These are phyloP conservation scores for Pseudogymnoascus sp. DNA, from an alignment of 2,329 filamentous ascomycete genomes.

Conservation along the genomic window DNA sequence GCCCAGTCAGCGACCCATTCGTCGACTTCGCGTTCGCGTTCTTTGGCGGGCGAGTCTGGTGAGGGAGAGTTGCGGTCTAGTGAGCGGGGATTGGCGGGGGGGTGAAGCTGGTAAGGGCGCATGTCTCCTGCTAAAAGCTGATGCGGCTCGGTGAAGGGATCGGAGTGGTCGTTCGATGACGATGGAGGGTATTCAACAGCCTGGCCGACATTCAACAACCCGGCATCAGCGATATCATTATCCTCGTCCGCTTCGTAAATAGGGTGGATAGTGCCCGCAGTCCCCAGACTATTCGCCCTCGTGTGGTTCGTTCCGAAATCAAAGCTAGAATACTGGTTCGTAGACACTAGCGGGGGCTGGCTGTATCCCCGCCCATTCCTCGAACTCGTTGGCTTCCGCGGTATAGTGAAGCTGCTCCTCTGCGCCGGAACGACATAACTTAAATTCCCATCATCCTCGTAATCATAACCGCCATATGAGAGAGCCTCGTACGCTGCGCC, in stretches of 20 bases:
- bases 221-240: slow-evolving; percentile 11
- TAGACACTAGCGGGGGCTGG: slow-evolving; percentile 25
- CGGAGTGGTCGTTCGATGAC: slow-evolving; percentile 12
- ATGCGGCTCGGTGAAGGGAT: slow-evolving; percentile 12
- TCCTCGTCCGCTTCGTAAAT: slow-evolving; percentile 51
- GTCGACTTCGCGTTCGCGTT: slow-evolving; percentile 26
- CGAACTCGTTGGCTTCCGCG: slow-evolving; percentile 28
- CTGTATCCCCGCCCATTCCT: slow-evolving; percentile 28
- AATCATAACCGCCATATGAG: slow-evolving; percentile 22
- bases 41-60: slow-evolving; percentile 17
- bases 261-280: slow-evolving; percentile 48
- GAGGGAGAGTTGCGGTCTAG: slow-evolving; percentile 14
- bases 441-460: slow-evolving; percentile 27
- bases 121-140: slow-evolving; percentile 13
- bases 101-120: slow-evolving; percentile 10
- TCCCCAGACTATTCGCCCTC: slow-evolving; percentile 36
- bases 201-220: slow-evolving; percentile 10
- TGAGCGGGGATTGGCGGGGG: slow-evolving; percentile 22
- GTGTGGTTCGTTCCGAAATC: slow-evolving; percentile 32
- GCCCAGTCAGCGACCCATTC: slow-evolving; percentile 32
- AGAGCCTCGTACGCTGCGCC: slow-evolving; percentile 26
- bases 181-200: not conserved
- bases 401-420: slow-evolving; percentile 28
- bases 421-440: slow-evolving; percentile 34
- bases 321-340: slow-evolving; percentile 26